A percentile compares a stretch with the other conserved stretches of the same genome.
Evolutionary conservation across 306 rosid genomes (phyloP).

Genomic region (Rosa rugosa): DNA sequence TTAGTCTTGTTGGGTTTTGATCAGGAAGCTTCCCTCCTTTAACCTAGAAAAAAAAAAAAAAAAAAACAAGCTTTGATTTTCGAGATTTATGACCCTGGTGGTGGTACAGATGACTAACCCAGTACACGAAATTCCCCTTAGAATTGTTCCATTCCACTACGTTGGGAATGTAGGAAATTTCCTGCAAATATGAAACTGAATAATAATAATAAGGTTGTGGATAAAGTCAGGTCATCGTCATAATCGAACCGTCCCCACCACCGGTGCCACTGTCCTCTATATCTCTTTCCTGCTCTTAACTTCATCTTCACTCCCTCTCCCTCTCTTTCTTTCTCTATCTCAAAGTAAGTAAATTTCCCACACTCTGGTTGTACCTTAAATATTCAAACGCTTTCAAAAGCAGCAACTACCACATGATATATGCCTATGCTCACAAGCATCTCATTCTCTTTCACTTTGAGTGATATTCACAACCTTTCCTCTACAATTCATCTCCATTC

Average conservation of each 20-base stretch:
- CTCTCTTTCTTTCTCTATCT: conserved; percentile 8
- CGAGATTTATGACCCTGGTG: neutral
- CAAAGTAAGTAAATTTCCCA: conserved; percentile 25
- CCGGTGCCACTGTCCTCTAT: conserved; percentile 17
- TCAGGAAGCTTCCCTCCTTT: neutral
- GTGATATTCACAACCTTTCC: neutral
- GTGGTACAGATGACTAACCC: neutral
- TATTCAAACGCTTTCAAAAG: conserved; percentile 42
- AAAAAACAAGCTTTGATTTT: neutral
- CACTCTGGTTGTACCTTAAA: conserved; percentile 14
- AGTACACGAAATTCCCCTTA: neutral
- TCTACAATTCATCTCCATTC: neutral
- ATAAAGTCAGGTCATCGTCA: neutral
- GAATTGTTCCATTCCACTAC: neutral
- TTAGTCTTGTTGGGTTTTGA: neutral
- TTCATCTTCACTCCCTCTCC: conserved; percentile 19
- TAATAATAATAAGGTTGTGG: conserved; percentile 1
- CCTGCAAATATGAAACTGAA: neutral
- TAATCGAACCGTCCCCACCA: conserved; percentile 1
- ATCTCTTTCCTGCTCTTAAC: conserved; percentile 3
- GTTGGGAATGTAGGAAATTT: conserved; percentile 1
- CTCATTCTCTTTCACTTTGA: conserved; percentile 17
- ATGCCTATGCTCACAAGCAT: conserved; percentile 11
- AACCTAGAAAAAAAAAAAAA: too few species aligned
- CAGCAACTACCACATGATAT: conserved; percentile 18